Base-by-base conservation (phyloP, 2,329 filamentous ascomycete species). In the Trichoderma sp. region DNA sequence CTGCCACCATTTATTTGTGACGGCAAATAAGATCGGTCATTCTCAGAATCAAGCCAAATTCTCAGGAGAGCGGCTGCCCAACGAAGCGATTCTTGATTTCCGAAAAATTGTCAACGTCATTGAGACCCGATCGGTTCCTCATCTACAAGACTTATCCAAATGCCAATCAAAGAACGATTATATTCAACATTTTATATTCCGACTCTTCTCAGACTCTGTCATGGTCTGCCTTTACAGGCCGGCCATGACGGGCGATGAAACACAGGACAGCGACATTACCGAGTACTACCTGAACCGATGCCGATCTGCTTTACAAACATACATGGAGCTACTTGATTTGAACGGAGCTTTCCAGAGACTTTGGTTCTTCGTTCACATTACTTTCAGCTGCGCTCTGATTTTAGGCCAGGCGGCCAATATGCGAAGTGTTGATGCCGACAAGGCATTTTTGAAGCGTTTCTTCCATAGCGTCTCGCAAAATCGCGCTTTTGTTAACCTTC, bases 351-450 rank as follows among this genome's bases (percentile, higher is more conserved):
- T 65, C 47, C 49, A 65, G 14, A n/a, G 49, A 8, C 52, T 65
- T 6, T 65, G 62, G 62, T 65, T 56, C 8, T 65, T 65, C 31
- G 62, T 65, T 56, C 62, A 65, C 27, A 65, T 65, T 33, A 57
- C 62, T 35, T 66, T 47, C 37, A 66, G 62, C n/a, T 47, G 61
- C 7, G 61, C 61, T 29, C 61, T 64, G 33, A 64, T 64, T 21
- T 4, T 64, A 2, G 61, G 61, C 47, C 61, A 52, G 19, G 61
- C 61, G 24, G 61, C 61, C 3, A 55, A 53, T 3, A 40, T 47
- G 14, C 31, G 47, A 33, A 64, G 57, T 14, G 24, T 47, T n/a
- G n/a, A 29, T 33, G 33, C 52, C 2, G 62, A 57, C 31, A 66
- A 47, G n/a, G 37, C 53, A 58, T 66, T 66, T 31, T 47, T 57